Evolutionary conservation across 768 basidiomycete species (phyloP).

Genomic region (Boletus insuetus): DNA sequence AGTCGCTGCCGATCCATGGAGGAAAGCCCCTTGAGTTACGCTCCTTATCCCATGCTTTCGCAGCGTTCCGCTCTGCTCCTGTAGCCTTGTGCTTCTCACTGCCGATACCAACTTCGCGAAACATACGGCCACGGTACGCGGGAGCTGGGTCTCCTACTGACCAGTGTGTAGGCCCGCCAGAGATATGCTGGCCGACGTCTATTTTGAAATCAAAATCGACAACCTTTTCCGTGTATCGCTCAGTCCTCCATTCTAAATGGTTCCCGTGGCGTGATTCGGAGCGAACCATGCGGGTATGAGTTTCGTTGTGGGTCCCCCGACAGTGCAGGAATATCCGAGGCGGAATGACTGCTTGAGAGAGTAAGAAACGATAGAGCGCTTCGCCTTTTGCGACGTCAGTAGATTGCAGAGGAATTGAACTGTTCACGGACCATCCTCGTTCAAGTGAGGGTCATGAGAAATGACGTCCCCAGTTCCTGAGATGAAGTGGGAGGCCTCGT

Average conservation of each 20-base stretch:
- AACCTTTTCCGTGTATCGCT: slow-evolving; percentile 56
- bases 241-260: slow-evolving; percentile 34
- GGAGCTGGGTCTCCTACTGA: slow-evolving; percentile 61
- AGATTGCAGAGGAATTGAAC: not conserved
- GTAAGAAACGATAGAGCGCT: slow-evolving; percentile 71
- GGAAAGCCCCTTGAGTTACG: slow-evolving; percentile 49
- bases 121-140: slow-evolving; percentile 63
- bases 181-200: slow-evolving; percentile 45
- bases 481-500: slow-evolving; percentile 59
- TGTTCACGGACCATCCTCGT: slow-evolving; percentile 50
- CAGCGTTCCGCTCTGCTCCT: slow-evolving; percentile 41
- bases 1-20: slow-evolving; percentile 42
- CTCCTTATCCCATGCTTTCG: slow-evolving; percentile 44
- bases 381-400: slow-evolving; percentile 44
- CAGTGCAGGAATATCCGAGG: slow-evolving; percentile 49
- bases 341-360: slow-evolving; percentile 47
- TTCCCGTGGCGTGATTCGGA: slow-evolving; percentile 31
- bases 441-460: slow-evolving; percentile 70
- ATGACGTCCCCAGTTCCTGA: slow-evolving; percentile 49
- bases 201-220: slow-evolving; percentile 71
- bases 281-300: slow-evolving; percentile 44
- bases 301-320: slow-evolving; percentile 57
- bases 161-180: slow-evolving; percentile 50
- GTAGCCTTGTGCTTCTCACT: slow-evolving; percentile 39
- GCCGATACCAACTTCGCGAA: slow-evolving; percentile 48